These are phyloP conservation scores for Naganishia randhawae DNA, from an alignment of 768 basidiomycete species.

Conservation along the genomic window DNA sequence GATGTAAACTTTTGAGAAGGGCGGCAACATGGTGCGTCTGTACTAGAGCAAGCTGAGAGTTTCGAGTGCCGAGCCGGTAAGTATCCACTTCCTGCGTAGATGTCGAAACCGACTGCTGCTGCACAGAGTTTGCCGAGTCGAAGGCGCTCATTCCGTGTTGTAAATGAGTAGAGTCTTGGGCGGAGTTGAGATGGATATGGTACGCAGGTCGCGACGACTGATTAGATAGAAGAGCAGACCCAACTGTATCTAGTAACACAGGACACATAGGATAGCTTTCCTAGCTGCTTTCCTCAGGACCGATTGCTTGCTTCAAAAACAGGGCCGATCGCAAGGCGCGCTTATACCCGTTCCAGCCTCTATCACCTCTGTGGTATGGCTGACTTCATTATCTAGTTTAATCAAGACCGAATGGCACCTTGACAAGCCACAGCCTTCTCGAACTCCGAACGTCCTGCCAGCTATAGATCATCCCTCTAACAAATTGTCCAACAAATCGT, in stretches of 20 bases:
- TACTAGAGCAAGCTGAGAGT: conserved; percentile 80
- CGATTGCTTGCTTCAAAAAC: conserved; percentile 12
- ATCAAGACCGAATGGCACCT: no score
- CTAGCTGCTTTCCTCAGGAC: no score
- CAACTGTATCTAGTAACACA: background rate
- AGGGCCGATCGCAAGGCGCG: conserved; percentile 10
- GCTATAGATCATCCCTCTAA: background rate
- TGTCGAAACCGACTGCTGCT: background rate
- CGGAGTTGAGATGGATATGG: background rate
- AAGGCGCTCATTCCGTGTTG: background rate
- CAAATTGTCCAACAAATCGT: background rate
- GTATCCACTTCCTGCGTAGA: conserved; percentile 10
- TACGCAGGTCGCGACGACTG: background rate
- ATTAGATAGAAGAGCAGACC: background rate
- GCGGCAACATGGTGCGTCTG: conserved; percentile 79
- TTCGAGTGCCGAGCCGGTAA: conserved; percentile 67
- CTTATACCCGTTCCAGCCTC: background rate
- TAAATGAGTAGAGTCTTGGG: background rate
- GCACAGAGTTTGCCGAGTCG: no score
- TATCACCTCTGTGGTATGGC: background rate
- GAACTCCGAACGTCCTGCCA: background rate
- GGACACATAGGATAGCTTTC: background rate
- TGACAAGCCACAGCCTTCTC: no score
- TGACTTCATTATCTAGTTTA: no score
- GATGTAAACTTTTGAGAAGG: conserved; percentile 59